Base-by-base conservation (phyloP, 2,329 filamentous ascomycete genomes). In the Ilyonectria robusta region DNA sequence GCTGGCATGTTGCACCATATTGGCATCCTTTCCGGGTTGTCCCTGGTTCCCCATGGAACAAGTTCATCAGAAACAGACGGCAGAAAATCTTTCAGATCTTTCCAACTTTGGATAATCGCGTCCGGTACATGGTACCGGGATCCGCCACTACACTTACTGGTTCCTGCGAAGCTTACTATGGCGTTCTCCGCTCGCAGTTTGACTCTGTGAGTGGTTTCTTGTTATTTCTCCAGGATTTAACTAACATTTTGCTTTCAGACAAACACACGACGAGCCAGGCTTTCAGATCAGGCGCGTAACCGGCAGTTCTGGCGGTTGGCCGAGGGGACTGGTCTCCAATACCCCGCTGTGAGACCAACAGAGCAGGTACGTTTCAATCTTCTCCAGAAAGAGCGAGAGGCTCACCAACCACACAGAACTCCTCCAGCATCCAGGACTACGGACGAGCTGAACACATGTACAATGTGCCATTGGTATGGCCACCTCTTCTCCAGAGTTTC, bases 41-140 rank as follows among this genome's bases (percentile, higher is more conserved):
- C 1, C 72, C 72, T 10, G 74, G 74, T 5, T 73, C 72, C 10
- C 60, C 68, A 19, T 76, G 74, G 74, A 75, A 75, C 60, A 73
- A 71, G 33, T 74, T 68, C 50, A 67, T 76, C 47, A 70, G 51
- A 33, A 76, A 76, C 48, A 51, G 42, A 19, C 35, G 15, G 54
- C 66, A 57, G 37, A 58, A 37, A 40, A 58, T 64, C 21, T 72
- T 70, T 23, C 47, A 57, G 13, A 64, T 42, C 21, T n/a, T 13
- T 6, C 54, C 31, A 13, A 19, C 42, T 3, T 26, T 42, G 13
- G 15, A 15, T 0, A n/a, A 11, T 2, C 11, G 11, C 9, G 44
- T 69, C 15, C 42, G 42, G 15, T 71, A 66, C 59, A 58, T 46
- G 33, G 44, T 71, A n/a, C 70, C 70, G 13, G 66, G 57, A 23